Evolutionary conservation across 2,329 filamentous ascomycete species (phyloP).

Genomic region (Zymoseptoria brevis): DNA sequence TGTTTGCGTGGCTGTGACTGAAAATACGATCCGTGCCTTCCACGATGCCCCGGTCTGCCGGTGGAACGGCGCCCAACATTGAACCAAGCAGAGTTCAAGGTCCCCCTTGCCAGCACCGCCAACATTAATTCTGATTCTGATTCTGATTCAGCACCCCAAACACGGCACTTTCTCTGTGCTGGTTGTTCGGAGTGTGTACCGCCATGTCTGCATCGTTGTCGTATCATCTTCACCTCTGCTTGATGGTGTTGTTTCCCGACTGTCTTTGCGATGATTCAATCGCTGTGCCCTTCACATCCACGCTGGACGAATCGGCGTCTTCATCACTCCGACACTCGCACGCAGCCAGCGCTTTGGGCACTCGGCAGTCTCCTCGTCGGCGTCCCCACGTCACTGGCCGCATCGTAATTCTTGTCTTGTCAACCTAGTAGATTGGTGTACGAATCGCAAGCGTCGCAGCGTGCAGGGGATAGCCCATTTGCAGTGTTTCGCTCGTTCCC

Average conservation of each 20-base stretch:
- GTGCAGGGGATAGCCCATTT: background rate
- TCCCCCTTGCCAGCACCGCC: background rate
- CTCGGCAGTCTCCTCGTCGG: background rate
- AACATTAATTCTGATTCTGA: background rate
- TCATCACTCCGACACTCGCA: too few species aligned
- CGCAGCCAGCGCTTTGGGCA: conserved; percentile 3
- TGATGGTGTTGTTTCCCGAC: background rate
- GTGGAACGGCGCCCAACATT: too few species aligned
- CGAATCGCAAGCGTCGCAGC: background rate
- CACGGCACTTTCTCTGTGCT: background rate
- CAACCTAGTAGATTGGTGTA: background rate
- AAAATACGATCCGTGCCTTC: too few species aligned
- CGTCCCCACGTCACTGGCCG: conserved; percentile 1
- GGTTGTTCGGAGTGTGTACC: too few species aligned
- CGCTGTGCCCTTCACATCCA: background rate
- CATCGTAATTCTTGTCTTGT: background rate
- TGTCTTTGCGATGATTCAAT: background rate
- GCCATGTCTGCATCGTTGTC: too few species aligned
- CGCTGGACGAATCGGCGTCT: conserved; percentile 5
- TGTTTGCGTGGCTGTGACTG: too few species aligned
- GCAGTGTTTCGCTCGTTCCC: background rate
- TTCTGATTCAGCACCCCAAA: background rate
- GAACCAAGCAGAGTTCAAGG: too few species aligned
- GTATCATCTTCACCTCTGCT: too few species aligned
- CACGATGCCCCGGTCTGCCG: too few species aligned